Percentiles rank a stretch among this genome's conserved stretches.
Evolutionary conservation across 805 yeast species (phyloP).

Genomic region (Metschnikowia kunwiensis): DNA sequence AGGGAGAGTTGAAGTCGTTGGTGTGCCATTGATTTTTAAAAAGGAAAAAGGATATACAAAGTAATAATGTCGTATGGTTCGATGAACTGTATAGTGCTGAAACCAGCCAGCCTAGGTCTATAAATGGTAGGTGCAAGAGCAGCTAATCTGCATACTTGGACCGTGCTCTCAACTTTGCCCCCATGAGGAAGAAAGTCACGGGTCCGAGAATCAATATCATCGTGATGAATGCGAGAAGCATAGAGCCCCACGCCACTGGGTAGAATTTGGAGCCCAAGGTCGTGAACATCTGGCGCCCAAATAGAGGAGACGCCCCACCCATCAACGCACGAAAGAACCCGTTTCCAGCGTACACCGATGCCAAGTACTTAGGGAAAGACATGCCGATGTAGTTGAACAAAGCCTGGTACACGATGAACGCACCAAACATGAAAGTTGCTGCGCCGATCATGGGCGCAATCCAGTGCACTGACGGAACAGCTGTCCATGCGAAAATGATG

Average conservation of each 20-base stretch:
- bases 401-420: slow-evolving; percentile 15
- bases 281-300: slow-evolving; percentile 11
- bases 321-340: slow-evolving; percentile 11
- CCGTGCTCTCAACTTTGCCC: slow-evolving; percentile 45
- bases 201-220: slow-evolving; percentile 45
- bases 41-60: not conserved
- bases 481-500: slow-evolving; percentile 13
- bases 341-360: slow-evolving; percentile 15
- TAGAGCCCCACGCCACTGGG: slow-evolving; percentile 15
- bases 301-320: slow-evolving; percentile 18
- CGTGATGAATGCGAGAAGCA: slow-evolving; percentile 7
- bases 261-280: slow-evolving; percentile 8
- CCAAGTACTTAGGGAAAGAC: slow-evolving; percentile 12
- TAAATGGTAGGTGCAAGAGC: not conserved
- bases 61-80: not conserved
- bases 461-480: slow-evolving; percentile 13
- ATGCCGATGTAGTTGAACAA: slow-evolving; percentile 14
- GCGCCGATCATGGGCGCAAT: slow-evolving; percentile 15
- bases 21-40: slow-evolving; percentile 37
- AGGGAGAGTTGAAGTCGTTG: slow-evolving; percentile 20
- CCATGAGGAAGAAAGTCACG: slow-evolving; percentile 40
- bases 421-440: slow-evolving; percentile 10
- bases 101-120: slow-evolving; percentile 3
- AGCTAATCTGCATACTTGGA: slow-evolving; percentile 32
- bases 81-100: slow-evolving; percentile 1